A percentile compares a stretch with the other conserved stretches of the same genome.
phyloP scores from a whole-genome alignment of 345 rosid genomes.

The Eucalyptus sp. region DNA sequence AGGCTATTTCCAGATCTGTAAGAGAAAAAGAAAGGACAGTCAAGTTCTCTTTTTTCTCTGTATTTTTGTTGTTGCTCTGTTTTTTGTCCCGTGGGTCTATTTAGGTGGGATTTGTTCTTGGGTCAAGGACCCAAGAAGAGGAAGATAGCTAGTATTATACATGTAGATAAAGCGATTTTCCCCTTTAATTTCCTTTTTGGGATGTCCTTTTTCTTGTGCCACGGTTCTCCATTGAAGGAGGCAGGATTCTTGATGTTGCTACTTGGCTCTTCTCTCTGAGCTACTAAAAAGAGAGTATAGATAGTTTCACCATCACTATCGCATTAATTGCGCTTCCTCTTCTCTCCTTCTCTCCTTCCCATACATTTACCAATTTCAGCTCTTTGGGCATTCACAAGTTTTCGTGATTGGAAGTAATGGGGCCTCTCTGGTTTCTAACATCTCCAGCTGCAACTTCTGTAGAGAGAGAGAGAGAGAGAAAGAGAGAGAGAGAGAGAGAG shows the following conservation, averaged over 20 bases:
- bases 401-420: background rate
- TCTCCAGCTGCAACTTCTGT: background rate
- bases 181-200: background rate
- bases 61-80: background rate
- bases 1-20: background rate
- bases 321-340: background rate
- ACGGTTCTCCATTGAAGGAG: slow-evolving; percentile 9
- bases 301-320: background rate
- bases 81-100: background rate
- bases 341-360: background rate
- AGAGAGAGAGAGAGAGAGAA: background rate
- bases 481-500: background rate
- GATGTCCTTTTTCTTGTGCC: background rate
- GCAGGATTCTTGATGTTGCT: background rate
- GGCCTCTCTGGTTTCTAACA: background rate
- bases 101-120: background rate
- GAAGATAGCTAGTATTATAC: slow-evolving; percentile 8
- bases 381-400: background rate
- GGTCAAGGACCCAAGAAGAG: slow-evolving; percentile 7
- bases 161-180: slow-evolving; percentile 29
- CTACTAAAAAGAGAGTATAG: background rate
- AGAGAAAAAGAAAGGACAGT: background rate
- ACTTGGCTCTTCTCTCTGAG: background rate
- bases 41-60: background rate
- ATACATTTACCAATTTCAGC: background rate